Conservation (phyloP, 768 basidiomycete genomes). For the Phylloporus scabripes region DNA sequence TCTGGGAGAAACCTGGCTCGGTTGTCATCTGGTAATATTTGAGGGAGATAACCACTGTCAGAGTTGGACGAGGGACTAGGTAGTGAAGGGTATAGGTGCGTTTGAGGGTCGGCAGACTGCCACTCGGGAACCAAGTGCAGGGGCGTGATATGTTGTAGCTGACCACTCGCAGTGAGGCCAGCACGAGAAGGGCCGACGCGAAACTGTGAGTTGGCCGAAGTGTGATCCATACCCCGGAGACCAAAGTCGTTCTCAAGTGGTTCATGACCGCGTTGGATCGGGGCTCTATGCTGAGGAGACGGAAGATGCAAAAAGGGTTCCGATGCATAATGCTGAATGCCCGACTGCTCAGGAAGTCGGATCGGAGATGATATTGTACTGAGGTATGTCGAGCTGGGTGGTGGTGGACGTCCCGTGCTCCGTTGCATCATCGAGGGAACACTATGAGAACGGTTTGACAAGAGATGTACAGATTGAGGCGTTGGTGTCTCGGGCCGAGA, state of each 20-base stretch:
- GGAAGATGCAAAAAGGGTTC: neutral
- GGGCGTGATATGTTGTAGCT: neutral
- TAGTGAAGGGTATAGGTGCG: slow-evolving; percentile 4
- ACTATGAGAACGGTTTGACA: neutral
- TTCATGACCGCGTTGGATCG: neutral
- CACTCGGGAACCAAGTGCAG: slow-evolving; percentile 1
- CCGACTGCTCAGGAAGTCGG: neutral
- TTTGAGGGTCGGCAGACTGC: slow-evolving; percentile 2
- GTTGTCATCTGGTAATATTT: slow-evolving; percentile 4
- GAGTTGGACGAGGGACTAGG: neutral
- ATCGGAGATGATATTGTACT: neutral
- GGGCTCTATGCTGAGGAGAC: neutral
- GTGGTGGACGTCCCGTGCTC: neutral
- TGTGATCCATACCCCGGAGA: slow-evolving; percentile 1
- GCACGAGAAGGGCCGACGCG: neutral
- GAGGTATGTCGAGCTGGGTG: neutral
- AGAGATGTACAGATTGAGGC: neutral
- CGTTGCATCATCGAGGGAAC: neutral
- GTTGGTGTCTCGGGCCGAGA: neutral
- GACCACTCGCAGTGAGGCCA: slow-evolving; percentile 1
- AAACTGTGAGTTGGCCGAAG: slow-evolving; percentile 1
- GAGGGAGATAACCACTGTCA: neutral
- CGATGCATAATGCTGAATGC: neutral
- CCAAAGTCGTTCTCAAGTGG: neutral
- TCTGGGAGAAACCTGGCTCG: neutral